These are phyloP conservation scores for Dicorynia guianensis DNA, from an alignment of 306 rosid genomes.

Conservation along the genomic window DNA sequence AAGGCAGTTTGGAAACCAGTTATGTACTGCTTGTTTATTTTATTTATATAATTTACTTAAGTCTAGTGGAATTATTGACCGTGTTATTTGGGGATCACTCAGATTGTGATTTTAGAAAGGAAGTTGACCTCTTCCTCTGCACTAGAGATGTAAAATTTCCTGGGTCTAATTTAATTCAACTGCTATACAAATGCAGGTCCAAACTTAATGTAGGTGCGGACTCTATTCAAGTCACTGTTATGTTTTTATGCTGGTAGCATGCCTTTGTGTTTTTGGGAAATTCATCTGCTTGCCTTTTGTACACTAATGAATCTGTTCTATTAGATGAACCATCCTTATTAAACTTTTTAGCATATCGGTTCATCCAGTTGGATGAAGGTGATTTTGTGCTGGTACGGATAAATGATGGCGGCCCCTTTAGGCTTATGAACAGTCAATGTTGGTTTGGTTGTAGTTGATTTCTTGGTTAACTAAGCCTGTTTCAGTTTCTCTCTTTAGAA, in stretches of 20 bases:
- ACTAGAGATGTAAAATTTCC: neutral
- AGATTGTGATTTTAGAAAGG: neutral
- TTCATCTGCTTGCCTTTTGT: neutral
- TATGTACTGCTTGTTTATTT: slow-evolving; percentile 5
- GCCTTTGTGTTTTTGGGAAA: neutral
- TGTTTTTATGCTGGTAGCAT: neutral
- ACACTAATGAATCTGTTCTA: no score
- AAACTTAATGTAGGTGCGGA: neutral
- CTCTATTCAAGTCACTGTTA: neutral
- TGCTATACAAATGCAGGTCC: neutral
- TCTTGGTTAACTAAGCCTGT: no score
- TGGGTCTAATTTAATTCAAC: neutral
- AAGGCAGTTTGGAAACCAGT: no score
- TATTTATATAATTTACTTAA: neutral
- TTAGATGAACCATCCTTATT: no score
- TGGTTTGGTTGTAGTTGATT: no score
- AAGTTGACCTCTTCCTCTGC: neutral
- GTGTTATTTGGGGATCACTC: neutral
- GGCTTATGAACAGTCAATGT: no score
- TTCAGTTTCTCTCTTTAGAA: no score
- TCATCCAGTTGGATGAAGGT: no score
- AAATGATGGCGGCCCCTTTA: no score
- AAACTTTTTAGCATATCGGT: no score
- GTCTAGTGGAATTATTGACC: neutral
- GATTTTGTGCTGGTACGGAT: no score